A percentile compares a stretch with the other conserved stretches of the same genome.
phyloP scores from a whole-genome alignment of 352 stramenopile species.

The Elongisporangium senticosum region DNA sequence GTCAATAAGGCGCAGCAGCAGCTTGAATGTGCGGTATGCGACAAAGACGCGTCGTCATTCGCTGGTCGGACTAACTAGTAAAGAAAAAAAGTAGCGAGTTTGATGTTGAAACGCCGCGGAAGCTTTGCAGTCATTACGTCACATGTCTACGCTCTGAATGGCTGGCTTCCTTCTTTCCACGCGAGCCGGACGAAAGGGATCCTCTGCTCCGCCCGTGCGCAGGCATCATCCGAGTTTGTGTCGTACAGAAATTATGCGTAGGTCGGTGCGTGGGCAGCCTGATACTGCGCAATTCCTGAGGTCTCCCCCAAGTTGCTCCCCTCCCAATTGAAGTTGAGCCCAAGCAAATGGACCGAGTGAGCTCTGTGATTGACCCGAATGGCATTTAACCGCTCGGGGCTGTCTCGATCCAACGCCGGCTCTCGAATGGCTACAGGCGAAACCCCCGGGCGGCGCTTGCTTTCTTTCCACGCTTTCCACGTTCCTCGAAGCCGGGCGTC shows the following conservation, averaged over 20 bases:
- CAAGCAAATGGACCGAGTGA: background rate
- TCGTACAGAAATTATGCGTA: no score
- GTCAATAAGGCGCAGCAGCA: conserved; percentile 18
- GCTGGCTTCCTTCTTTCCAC: background rate
- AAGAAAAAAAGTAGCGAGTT: background rate
- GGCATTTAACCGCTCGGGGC: background rate
- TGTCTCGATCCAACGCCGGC: background rate
- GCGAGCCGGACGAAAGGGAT: background rate
- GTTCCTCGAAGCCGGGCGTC: background rate
- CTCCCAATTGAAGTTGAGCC: no score
- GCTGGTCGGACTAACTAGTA: background rate
- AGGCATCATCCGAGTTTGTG: no score
- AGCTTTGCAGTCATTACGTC: background rate
- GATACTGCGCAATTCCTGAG: no score
- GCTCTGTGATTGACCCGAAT: background rate
- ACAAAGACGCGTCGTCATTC: background rate
- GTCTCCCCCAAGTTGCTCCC: no score
- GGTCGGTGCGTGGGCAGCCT: no score
- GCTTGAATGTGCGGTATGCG: background rate
- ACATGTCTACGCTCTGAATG: background rate
- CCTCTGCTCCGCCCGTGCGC: no score
- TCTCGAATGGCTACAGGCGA: background rate
- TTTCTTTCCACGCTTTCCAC: background rate
- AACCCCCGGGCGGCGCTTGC: background rate
- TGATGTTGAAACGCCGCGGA: background rate